Evolutionary conservation across 163 green algal genomes (phyloP).

Genomic region (Scenedesmus sp.): DNA sequence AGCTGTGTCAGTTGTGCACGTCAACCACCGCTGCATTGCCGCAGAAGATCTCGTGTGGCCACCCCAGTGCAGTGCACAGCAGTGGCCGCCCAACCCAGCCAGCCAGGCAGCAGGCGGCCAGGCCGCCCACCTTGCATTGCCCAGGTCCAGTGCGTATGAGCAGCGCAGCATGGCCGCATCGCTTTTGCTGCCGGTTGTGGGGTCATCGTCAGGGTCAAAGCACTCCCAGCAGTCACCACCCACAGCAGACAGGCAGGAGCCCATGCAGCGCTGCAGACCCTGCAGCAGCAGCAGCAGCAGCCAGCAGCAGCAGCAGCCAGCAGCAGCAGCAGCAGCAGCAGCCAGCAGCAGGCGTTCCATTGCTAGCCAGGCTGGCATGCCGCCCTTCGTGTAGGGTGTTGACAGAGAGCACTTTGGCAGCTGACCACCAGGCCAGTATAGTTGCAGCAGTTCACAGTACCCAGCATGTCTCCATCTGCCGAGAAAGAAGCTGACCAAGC

Average conservation of each 20-base stretch:
- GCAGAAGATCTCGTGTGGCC: no score
- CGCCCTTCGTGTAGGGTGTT: no score
- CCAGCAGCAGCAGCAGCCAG: constrained; percentile 63
- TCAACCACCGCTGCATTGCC: no score
- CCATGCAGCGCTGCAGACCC: constrained; percentile 73
- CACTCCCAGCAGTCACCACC: constrained; percentile 73
- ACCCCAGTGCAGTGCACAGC: no score
- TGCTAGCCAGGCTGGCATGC: no score
- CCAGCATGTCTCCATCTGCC: no score
- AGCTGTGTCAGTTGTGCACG: no score
- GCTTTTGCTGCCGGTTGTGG: constrained; percentile 6
- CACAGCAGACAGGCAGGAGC: constrained; percentile 56
- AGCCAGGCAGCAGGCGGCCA: background rate
- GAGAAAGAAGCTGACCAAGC: no score
- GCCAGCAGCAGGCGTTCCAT: background rate
- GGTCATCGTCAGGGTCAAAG: constrained; percentile 58
- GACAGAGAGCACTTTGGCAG: no score
- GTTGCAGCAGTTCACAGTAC: no score
- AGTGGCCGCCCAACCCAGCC: background rate
- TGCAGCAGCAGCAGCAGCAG: constrained; percentile 85
- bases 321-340: background rate
- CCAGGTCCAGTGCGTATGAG: constrained; percentile 84
- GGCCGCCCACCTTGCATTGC: constrained; percentile 59
- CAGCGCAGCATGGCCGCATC: constrained; percentile 46
- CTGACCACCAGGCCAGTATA: no score